Evolutionary conservation across 1,284 basidiomycete genomes (phyloP), one percentile per base, ranked within the genome.

Genomic region (Heterobasidion occidentale): DNA sequence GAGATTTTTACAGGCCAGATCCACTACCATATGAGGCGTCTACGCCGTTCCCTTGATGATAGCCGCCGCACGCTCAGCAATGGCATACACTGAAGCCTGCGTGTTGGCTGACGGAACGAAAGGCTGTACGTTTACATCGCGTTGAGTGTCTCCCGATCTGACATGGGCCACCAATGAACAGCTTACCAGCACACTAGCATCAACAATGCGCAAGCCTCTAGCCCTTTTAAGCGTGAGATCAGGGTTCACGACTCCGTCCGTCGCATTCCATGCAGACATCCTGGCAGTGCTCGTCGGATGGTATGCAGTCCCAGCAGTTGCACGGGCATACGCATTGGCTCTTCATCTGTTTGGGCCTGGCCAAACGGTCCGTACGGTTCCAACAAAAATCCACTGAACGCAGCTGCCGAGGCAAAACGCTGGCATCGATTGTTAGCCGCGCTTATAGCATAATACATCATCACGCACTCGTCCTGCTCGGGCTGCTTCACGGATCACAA

Each of bases 71-170:
- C 58, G 58, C 50, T 68, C 67, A 0, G 67, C 66, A 38, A 68
- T 36, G 1, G 66, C 67, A 8, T 67, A 58, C 45, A 68, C 63
- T 7, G 57, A 49, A 1, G 63, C 65, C n/a, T 53, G 61, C 2
- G 66, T 64, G 34, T 68, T 66, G 4, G 65, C 64, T 15, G 67
- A 64, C 33, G 65, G 59, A 50, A 65, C 61, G 19, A 58, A 58
- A 6, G 66, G 65, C 46, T 74, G 59, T 60, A 12, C 58, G 52
- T 27, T 27, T 27, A 27, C 27, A 27, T 27, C 27, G 6, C 6
- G 27, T 27, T 27, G 4, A 27, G 27, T 27, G 6, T 6, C 27
- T 6, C 27, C 27, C 27, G 27, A 27, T 27, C 27, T 27, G 4
- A 27, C 4, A 27, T 27, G 27, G 27, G 27, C 27, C 27, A 27